Base-by-base conservation (phyloP, 768 basidiomycete genomes). In the Leccinum fibrillosum region DNA sequence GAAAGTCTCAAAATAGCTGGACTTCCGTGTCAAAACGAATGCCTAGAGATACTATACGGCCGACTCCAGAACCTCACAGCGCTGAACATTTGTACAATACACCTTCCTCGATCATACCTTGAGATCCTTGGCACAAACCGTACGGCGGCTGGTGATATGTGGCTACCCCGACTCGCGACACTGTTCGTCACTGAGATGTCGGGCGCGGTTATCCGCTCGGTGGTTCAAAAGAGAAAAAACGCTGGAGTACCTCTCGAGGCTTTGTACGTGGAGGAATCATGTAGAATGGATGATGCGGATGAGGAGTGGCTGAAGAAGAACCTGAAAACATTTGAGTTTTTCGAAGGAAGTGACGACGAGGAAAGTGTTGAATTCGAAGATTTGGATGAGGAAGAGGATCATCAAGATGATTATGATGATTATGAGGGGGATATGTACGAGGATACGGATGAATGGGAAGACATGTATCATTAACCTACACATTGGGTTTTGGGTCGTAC, bases 331-430 rank as follows among this genome's bases (percentile, higher is more conserved):
- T 76, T 88, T 15, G 80, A 81, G 11, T 80, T 75, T 60, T 88
- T 85, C 59, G 84, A 83, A 57, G 77, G 82, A 34, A 85, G 84
- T 48, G 77, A 78, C 49, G 77, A 78, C 30, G 85, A 74, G 17
- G 74, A 70, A 44, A 59, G 61, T 17, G 56, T 62, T 6, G 74
- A 72, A 23, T 64, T 64, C 13, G 74, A 69, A 5, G 70, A 72
- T 49, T 21, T 54, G 37, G 2, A 42, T 1, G 60, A 57, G 6
- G 66, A 62, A 4, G 30, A 32, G 11, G 30, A 32, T 12, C 11
- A 32, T 12, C 11, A 32, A 1, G 4, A 61, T 45, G 60, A 59
- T 9, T 12, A 13, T 12, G 32, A 34, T 5, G 32, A 34, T 34
- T 4, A 32, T 32, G 30, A 32, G 28, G 28, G 59, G 39, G 60